These are phyloP conservation scores for Leccinum obscurum DNA, from an alignment of 768 basidiomycete species.

Conservation along the genomic window DNA sequence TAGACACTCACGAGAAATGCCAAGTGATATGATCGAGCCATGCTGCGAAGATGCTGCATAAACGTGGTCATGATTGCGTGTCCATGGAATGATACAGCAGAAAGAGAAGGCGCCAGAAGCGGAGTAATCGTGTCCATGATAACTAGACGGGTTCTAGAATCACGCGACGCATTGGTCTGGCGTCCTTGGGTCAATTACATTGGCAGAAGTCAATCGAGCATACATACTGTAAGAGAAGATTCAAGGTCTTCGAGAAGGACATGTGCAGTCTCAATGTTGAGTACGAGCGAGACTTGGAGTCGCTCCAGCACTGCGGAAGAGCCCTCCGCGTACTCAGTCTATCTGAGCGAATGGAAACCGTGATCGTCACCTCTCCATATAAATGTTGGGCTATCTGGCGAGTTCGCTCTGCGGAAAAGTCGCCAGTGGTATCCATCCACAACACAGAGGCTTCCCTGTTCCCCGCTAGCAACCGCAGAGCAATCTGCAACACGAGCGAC, in stretches of 20 bases:
- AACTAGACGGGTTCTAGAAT: slow-evolving; percentile 41
- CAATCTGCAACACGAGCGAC: slow-evolving; percentile 61
- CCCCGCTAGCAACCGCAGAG: slow-evolving; percentile 50
- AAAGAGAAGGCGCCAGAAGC: slow-evolving; percentile 62
- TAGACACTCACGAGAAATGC: too few relatives aligned
- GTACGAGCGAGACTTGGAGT: slow-evolving; percentile 56
- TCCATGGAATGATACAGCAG: slow-evolving; percentile 67
- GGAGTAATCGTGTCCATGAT: slow-evolving; percentile 69
- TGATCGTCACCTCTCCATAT: slow-evolving; percentile 27
- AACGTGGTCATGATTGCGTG: slow-evolving; percentile 73
- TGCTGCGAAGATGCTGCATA: slow-evolving; percentile 59
- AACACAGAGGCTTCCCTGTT: slow-evolving; percentile 41
- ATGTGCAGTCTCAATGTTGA: slow-evolving; percentile 57
- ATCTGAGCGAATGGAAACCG: not conserved
- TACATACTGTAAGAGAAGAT: slow-evolving; percentile 29
- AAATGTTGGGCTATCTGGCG: slow-evolving; percentile 36
- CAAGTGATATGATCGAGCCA: slow-evolving; percentile 46
- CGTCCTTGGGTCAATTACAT: slow-evolving; percentile 3
- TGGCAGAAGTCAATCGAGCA: not conserved
- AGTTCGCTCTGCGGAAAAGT: slow-evolving; percentile 57
- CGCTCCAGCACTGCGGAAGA: slow-evolving; percentile 46
- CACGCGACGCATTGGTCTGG: slow-evolving; percentile 13
- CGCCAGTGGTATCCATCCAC: slow-evolving; percentile 76
- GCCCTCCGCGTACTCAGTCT: slow-evolving; percentile 24
- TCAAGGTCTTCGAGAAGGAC: slow-evolving; percentile 48